Evolutionary conservation across 2,329 filamentous ascomycete genomes (phyloP).

Genomic region (Fonsecaea nubica): DNA sequence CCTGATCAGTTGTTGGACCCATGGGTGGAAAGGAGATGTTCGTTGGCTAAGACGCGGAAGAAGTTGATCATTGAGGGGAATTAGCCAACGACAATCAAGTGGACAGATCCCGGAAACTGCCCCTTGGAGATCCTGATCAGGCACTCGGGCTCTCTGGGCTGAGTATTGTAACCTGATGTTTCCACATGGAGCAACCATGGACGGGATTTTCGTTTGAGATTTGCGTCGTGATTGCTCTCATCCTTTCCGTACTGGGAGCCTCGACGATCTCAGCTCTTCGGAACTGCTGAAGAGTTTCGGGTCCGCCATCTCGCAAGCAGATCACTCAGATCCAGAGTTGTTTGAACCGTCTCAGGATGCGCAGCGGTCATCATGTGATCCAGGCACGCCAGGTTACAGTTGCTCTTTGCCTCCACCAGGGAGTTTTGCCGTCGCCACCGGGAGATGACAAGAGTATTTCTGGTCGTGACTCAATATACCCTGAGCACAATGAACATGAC

Average conservation of each 20-base stretch:
- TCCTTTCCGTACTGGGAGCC: background rate
- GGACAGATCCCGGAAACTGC: too few relatives aligned
- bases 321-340: background rate
- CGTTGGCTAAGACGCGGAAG: background rate
- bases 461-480: background rate
- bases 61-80: constrained; percentile 4
- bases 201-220: background rate
- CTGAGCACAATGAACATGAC: background rate
- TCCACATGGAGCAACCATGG: background rate
- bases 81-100: background rate
- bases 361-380: background rate
- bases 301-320: background rate
- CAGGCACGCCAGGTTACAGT: background rate
- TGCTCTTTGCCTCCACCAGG: constrained; percentile 1
- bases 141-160: background rate
- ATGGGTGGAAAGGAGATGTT: background rate
- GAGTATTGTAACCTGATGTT: background rate
- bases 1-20: background rate
- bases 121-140: background rate
- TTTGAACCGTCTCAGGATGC: background rate
- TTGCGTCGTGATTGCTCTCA: constrained; percentile 3
- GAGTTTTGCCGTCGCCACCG: background rate
- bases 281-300: background rate
- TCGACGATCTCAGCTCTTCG: background rate
- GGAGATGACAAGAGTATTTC: background rate